Base-by-base conservation (phyloP, 2,329 filamentous ascomycete species). In the Setomelanomma holmii region DNA sequence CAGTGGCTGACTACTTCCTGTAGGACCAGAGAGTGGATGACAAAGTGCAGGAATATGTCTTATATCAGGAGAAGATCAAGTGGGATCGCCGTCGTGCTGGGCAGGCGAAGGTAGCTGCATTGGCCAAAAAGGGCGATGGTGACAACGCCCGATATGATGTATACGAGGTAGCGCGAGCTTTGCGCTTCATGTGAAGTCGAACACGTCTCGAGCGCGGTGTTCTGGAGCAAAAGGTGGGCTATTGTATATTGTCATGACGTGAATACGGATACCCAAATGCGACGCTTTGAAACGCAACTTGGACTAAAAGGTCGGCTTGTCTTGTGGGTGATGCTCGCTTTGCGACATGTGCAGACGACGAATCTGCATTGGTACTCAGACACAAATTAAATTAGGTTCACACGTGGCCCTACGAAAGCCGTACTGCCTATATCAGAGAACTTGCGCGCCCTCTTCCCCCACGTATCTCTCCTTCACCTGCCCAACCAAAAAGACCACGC, bases 1-100 rank as follows among this genome's bases (percentile, higher is more conserved):
- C 95, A 3, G 91, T 96, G 46, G 92, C 92, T 12, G 93, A 98
- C 78, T 99, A 98, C 80, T 99, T 99, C 76, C 80, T 99, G 76
- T 82, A 67, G 67, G 36, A 53, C 20, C 22, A 16, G 36, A 23
- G 40, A 12, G 27, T 40, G 1, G 24, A 35, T 14, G 3, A 5
- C 17, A 36, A 16, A 16, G 34, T 36, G 7, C 11, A 7, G n/a
- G 34, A 36, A 7, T 17, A 17, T 17, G 12, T 36, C 7, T n/a
- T 17, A n/a, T 36, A n/a, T 7, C 14, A 36, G 6, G 16, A 17
- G 34, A 16, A 14, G 16, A 36, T 17, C 34, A 36, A 10, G 34
- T 16, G 16, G 11, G n/a, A 36, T n/a, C n/a, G n/a, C n/a, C n/a
- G n/a, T n/a, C n/a, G n/a, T 7, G 34, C 14, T 7, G 16, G 11